Evolutionary conservation across 768 basidiomycete genomes (phyloP).

Genomic region (Macrolepiota fuliginosa): DNA sequence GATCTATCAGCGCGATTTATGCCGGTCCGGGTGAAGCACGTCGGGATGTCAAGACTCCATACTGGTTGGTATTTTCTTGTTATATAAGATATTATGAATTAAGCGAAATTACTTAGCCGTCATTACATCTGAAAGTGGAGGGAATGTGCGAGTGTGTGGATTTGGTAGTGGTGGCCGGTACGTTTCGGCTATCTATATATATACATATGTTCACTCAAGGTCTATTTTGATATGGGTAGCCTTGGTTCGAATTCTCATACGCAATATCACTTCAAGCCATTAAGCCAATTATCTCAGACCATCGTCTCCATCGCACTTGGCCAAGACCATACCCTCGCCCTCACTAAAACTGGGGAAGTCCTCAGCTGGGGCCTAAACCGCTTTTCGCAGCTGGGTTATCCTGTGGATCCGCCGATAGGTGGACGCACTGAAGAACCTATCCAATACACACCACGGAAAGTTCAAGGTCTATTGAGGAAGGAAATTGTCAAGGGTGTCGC

Average conservation of each 20-base stretch:
- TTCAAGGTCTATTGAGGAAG: slow-evolving; percentile 73
- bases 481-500: slow-evolving; percentile 79
- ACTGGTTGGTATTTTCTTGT: slow-evolving; percentile 49
- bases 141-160: slow-evolving; percentile 84
- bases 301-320: slow-evolving; percentile 77
- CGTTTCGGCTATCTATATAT: slow-evolving; percentile 17
- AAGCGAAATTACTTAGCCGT: slow-evolving; percentile 35
- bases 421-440: slow-evolving; percentile 66
- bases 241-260: slow-evolving; percentile 77
- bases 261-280: slow-evolving; percentile 67
- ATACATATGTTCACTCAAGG: background rate
- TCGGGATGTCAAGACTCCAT: slow-evolving; percentile 86
- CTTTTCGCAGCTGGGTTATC: slow-evolving; percentile 87
- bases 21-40: slow-evolving; percentile 58
- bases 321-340: slow-evolving; percentile 90
- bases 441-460: slow-evolving; percentile 72
- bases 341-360: slow-evolving; percentile 80
- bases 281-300: slow-evolving; percentile 52
- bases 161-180: slow-evolving; percentile 87
- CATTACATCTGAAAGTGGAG: slow-evolving; percentile 68
- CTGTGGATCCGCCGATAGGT: slow-evolving; percentile 53
- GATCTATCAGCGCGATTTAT: slow-evolving; percentile 50
- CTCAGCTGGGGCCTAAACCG: slow-evolving; percentile 90
- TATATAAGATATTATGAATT: background rate
- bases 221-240: slow-evolving; percentile 30